These are phyloP conservation scores for Adiantum capillusveneris DNA, from an alignment of 75 land plant genomes.

Conservation along the genomic window DNA sequence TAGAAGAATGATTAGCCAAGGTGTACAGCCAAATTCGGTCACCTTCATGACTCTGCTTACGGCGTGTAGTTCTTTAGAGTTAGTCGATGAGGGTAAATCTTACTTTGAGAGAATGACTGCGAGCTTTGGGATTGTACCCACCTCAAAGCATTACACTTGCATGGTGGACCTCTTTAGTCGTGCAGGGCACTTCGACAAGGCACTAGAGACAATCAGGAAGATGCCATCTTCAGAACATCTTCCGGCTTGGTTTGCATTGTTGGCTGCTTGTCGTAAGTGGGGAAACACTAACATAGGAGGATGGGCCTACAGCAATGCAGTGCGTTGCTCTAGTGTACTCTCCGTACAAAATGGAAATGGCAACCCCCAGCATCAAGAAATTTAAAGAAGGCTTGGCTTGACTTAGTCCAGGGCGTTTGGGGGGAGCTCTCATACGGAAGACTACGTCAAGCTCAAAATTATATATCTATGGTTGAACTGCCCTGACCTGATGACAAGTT, in stretches of 20 bases:
- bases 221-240: slow-evolving; percentile 1
- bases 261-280: slow-evolving; percentile 10
- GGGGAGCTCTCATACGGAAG: too few relatives aligned
- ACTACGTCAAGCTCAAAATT: too few relatives aligned
- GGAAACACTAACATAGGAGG: neutral
- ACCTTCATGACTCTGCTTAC: slow-evolving; percentile 5
- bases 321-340: slow-evolving; percentile 1
- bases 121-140: slow-evolving; percentile 1
- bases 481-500: too few relatives aligned
- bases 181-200: slow-evolving; percentile 6
- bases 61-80: slow-evolving; percentile 3
- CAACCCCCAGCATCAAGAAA: too few relatives aligned
- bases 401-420: too few relatives aligned
- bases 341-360: too few relatives aligned
- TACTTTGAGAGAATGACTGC: slow-evolving; percentile 1
- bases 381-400: too few relatives aligned
- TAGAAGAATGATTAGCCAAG: neutral
- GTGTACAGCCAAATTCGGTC: neutral
- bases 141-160: slow-evolving; percentile 10
- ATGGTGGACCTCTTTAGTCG: slow-evolving; percentile 13
- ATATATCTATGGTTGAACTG: too few relatives aligned
- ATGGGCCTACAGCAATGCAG: neutral
- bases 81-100: neutral
- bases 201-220: neutral
- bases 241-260: slow-evolving; percentile 3